Evolutionary conservation across 306 rosid genomes (phyloP).

Genomic region (Pyrus betulifolia): DNA sequence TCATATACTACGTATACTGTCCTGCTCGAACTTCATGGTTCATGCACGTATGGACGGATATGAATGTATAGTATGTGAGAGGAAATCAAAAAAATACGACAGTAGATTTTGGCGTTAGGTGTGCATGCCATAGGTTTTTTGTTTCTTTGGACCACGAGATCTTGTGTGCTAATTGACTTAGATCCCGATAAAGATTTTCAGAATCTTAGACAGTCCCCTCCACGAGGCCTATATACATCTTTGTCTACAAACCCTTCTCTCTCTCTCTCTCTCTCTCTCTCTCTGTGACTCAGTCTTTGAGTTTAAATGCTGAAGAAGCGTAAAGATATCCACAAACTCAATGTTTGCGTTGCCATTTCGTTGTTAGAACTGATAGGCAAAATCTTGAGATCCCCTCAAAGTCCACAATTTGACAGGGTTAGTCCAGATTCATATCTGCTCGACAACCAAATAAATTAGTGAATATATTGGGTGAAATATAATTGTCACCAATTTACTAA

Average conservation of each 20-base stretch:
- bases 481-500: neutral
- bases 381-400: neutral
- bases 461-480: neutral
- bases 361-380: neutral
- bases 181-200: conserved; percentile 68
- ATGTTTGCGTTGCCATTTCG: neutral
- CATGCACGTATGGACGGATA: conserved; percentile 12
- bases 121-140: neutral
- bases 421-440: neutral
- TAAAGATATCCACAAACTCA: neutral
- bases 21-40: neutral
- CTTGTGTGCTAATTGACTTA: conserved; percentile 16
- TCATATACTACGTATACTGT: neutral
- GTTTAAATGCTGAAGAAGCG: neutral
- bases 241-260: neutral
- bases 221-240: neutral
- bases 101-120: conserved; percentile 11
- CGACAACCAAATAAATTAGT: neutral
- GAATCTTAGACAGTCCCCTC: conserved; percentile 52
- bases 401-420: conserved; percentile 2
- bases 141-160: conserved; percentile 43
- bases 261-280: neutral
- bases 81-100: neutral
- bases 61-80: neutral
- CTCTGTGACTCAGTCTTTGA: neutral